Evolutionary conservation across 352 stramenopile genomes (phyloP), one percentile per base, ranked within the genome.

Genomic region (Globisporangium carolinianum): DNA sequence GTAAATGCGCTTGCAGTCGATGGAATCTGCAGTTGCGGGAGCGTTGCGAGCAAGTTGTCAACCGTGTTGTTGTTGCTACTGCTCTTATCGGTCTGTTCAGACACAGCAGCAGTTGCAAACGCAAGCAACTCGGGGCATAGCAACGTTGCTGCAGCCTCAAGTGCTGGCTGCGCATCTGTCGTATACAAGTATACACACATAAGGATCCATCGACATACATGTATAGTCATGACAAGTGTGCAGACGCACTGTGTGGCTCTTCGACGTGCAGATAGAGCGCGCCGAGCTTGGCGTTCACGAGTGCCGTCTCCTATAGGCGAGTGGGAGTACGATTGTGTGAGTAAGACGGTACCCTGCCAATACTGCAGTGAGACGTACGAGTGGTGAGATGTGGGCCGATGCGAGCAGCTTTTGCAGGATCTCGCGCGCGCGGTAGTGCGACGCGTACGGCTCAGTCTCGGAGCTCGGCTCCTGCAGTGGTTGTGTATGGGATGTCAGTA

Each of bases 361-460:
- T 32, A 32, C 24, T 32, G 24, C 24, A 32, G 24, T 32, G 24
- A 32, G 24, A 53, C 73, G 38, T 54, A 86, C 76, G 7, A 66
- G 52, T 2, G 67, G 61, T 3, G 55, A 43, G n/a, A 72, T 53
- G 6, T 32, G 24, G 24, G 53, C 17, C 15, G 73, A 74, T 37
- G 65, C 72, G 47, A 79, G 67, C 47, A 79, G 65, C 56, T 81
- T 83, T 55, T 78, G 70, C 36, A 87, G 60, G 54, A 78, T 77
- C 62, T 87, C 72, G 39, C 81, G 66, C 39, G 72, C 68, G 35
- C 69, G 73, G 63, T 87, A 87, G 47, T 76, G 68, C 39, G 72
- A 68, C 36, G 60, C 64, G 64, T 85, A 84, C 42, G 79, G 76
- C 54, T 62, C 66, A 42, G 68, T 58, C 54, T 85, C 75, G 5